A percentile compares a stretch with the other conserved stretches of the same genome.
Evolutionary conservation across 805 yeast genomes (phyloP).

Genomic region (Candida multigemmis): DNA sequence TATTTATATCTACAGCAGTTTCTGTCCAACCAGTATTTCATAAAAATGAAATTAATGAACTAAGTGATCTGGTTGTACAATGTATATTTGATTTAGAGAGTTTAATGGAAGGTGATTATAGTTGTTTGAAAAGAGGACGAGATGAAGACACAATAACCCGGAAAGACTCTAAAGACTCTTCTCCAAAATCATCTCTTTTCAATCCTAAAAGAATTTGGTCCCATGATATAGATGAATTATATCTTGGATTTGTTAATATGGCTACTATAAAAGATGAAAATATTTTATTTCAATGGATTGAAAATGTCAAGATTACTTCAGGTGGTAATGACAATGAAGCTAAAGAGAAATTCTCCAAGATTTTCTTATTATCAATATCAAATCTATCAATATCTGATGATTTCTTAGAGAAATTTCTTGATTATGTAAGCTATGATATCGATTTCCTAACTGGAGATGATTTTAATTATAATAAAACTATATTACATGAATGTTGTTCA

Average conservation of each 20-base stretch:
- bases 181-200: background rate
- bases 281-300: conserved; percentile 29
- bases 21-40: conserved; percentile 96
- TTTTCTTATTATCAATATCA: conserved; percentile 62
- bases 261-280: conserved; percentile 36
- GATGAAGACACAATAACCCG: conserved; percentile 1
- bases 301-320: conserved; percentile 15
- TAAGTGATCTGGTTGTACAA: conserved; percentile 68
- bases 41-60: conserved; percentile 72
- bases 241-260: conserved; percentile 56
- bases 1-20: conserved; percentile 85
- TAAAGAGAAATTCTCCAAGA: conserved; percentile 41
- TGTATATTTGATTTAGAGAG: conserved; percentile 68
- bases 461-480: conserved; percentile 46
- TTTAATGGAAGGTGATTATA: conserved; percentile 35
- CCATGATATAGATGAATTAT: conserved; percentile 60
- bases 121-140: background rate
- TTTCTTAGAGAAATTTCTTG: conserved; percentile 43
- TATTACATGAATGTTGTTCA: conserved; percentile 61
- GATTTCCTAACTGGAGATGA: conserved; percentile 62
- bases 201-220: conserved; percentile 3
- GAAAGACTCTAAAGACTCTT: background rate
- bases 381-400: conserved; percentile 58
- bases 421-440: conserved; percentile 35
- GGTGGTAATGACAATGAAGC: conserved; percentile 5